Percentiles rank a stretch among this genome's conserved stretches.
Evolutionary conservation across 305 asterid genomes (phyloP).

Genomic region (Fraxinus angustifolia): DNA sequence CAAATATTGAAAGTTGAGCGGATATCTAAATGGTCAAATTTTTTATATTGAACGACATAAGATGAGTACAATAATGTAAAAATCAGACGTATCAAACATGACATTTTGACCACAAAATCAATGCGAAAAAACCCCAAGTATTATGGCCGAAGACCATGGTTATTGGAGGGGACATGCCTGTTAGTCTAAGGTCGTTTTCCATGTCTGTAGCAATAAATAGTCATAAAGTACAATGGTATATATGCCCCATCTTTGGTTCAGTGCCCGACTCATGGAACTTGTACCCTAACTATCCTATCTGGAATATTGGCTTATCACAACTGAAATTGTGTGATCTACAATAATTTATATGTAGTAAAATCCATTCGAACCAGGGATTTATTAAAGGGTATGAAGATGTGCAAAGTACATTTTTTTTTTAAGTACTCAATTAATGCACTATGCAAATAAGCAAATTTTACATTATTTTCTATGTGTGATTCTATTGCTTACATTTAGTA

Average conservation of each 20-base stretch:
- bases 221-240: background rate
- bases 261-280: background rate
- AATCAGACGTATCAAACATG: background rate
- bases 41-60: background rate
- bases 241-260: background rate
- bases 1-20: background rate
- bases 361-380: background rate
- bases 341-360: background rate
- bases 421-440: background rate
- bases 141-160: background rate
- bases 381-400: background rate
- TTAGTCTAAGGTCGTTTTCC: constrained; percentile 20
- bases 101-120: background rate
- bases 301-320: background rate
- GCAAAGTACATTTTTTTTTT: background rate
- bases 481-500: background rate
- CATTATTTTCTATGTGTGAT: background rate
- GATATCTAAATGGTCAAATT: background rate
- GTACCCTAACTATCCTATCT: background rate
- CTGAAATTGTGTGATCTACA: background rate
- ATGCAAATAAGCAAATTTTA: background rate
- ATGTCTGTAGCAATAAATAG: constrained; percentile 16
- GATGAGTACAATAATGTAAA: background rate
- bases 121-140: background rate
- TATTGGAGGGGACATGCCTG: constrained; percentile 14